These are phyloP conservation scores for Pythium utonaiense DNA, from an alignment of 352 stramenopile species.

Conservation along the genomic window DNA sequence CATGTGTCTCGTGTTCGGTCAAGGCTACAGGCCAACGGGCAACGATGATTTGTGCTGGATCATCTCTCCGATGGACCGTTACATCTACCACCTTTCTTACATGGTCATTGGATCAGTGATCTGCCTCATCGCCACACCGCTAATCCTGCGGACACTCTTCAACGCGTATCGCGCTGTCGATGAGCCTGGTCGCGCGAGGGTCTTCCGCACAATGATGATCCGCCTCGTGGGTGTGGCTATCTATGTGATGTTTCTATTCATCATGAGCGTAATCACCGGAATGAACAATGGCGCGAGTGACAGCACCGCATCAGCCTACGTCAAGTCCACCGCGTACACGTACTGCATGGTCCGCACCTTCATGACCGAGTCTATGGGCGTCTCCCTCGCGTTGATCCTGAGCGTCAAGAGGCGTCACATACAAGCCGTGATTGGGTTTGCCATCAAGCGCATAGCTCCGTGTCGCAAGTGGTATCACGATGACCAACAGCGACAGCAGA, in stretches of 20 bases:
- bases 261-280: slow-evolving; percentile 18
- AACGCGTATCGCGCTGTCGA: slow-evolving; percentile 23
- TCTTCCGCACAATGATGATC: slow-evolving; percentile 31
- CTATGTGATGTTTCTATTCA: slow-evolving; percentile 28
- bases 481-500: neutral
- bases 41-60: slow-evolving; percentile 35
- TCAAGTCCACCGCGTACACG: slow-evolving; percentile 4
- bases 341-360: slow-evolving; percentile 21
- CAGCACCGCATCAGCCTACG: slow-evolving; percentile 1
- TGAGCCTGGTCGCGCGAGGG: slow-evolving; percentile 6
- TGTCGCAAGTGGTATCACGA: neutral
- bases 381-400: slow-evolving; percentile 15
- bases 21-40: slow-evolving; percentile 19
- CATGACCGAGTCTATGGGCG: slow-evolving; percentile 17
- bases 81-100: slow-evolving; percentile 29
- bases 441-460: neutral
- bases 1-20: slow-evolving; percentile 17
- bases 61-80: slow-evolving; percentile 19
- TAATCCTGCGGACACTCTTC: slow-evolving; percentile 19
- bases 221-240: slow-evolving; percentile 25
- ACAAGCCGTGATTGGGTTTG: neutral
- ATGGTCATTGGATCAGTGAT: slow-evolving; percentile 25
- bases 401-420: slow-evolving; percentile 20
- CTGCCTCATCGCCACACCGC: slow-evolving; percentile 10
- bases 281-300: neutral